A percentile compares a stretch with the other conserved stretches of the same genome.
Evolutionary conservation across 2,329 filamentous ascomycete species (phyloP).

Genomic region (Sporothrix globosa): DNA sequence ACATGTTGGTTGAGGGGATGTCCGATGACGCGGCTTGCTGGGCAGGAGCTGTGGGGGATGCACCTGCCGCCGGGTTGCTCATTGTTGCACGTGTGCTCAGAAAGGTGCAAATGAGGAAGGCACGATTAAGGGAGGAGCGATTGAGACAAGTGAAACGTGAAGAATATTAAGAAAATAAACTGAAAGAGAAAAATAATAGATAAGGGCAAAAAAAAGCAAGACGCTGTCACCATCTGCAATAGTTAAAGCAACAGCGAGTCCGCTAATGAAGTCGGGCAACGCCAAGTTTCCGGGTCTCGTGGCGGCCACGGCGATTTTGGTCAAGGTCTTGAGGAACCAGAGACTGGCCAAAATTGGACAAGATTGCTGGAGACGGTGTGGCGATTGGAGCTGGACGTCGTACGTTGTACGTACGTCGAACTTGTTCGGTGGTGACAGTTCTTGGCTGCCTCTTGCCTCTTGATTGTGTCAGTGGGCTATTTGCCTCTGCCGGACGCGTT

Average conservation of each 20-base stretch:
- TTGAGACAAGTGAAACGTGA: background rate
- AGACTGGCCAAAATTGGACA: background rate
- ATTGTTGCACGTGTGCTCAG: conserved; percentile 1
- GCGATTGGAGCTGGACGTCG: background rate
- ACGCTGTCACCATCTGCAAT: background rate
- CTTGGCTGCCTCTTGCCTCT: conserved; percentile 17
- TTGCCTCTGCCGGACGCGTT: conserved; percentile 6
- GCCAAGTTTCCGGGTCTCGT: conserved; percentile 1
- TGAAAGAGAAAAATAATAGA: background rate
- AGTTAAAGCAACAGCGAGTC: background rate
- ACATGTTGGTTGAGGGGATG: conserved; percentile 4
- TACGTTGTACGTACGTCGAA: background rate
- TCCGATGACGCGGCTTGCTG: conserved; percentile 23
- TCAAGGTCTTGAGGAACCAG: background rate
- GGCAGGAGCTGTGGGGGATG: conserved; percentile 2
- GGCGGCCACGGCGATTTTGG: background rate
- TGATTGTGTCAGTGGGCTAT: background rate
- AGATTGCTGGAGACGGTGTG: conserved; percentile 11
- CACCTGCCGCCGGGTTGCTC: conserved; percentile 1
- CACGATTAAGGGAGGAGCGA: background rate
- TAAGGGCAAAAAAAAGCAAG: background rate
- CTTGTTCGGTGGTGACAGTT: background rate
- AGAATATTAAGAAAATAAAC: background rate
- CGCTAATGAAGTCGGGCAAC: conserved; percentile 4
- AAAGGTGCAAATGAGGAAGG: background rate